A percentile compares a stretch with the other conserved stretches of the same genome.
Evolutionary conservation across 176 grass and related monocot species (phyloP).

Genomic region (Musa troglodytarum): DNA sequence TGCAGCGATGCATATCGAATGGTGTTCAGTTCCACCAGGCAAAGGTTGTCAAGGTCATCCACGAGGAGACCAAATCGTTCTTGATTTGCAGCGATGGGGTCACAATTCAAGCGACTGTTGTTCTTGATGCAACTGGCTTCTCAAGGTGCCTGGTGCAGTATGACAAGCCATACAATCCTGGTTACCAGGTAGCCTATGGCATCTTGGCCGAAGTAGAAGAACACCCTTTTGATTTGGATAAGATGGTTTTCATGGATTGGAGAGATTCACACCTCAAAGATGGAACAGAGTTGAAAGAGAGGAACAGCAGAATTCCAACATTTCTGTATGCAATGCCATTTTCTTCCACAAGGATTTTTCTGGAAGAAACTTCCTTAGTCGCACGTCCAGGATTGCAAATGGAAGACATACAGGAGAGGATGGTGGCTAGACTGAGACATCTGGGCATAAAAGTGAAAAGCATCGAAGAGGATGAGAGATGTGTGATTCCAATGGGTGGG

Average conservation of each 20-base stretch:
- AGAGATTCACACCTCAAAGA: constrained; percentile 72
- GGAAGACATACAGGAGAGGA: constrained; percentile 95
- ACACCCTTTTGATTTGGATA: constrained; percentile 93
- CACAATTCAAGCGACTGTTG: constrained; percentile 51
- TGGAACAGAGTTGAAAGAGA: constrained; percentile 37
- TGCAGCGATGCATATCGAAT: constrained; percentile 61
- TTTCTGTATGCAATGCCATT: constrained; percentile 99
- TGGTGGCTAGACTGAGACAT: constrained; percentile 71
- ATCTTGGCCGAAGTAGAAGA: constrained; percentile 85
- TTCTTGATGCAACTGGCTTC: constrained; percentile 91
- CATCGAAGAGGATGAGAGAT: constrained; percentile 93
- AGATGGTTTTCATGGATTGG: constrained; percentile 99
- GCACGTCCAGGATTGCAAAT: constrained; percentile 77
- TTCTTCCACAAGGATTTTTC: constrained; percentile 72
- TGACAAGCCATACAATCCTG: constrained; percentile 86
- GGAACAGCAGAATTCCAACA: constrained; percentile 61
- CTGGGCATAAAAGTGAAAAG: constrained; percentile 61
- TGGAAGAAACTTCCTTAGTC: constrained; percentile 90
- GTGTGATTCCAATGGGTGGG: constrained; percentile 88
- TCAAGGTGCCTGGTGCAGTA: constrained; percentile 81
- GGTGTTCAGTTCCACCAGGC: constrained; percentile 74
- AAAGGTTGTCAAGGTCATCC: constrained; percentile 62
- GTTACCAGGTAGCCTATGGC: constrained; percentile 90
- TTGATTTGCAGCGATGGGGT: constrained; percentile 80
- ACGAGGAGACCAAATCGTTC: constrained; percentile 54